A percentile compares a stretch with the other conserved stretches of the same genome.
Evolutionary conservation across 1,284 basidiomycete species (phyloP).

Genomic region (Cystobasidium sp.): DNA sequence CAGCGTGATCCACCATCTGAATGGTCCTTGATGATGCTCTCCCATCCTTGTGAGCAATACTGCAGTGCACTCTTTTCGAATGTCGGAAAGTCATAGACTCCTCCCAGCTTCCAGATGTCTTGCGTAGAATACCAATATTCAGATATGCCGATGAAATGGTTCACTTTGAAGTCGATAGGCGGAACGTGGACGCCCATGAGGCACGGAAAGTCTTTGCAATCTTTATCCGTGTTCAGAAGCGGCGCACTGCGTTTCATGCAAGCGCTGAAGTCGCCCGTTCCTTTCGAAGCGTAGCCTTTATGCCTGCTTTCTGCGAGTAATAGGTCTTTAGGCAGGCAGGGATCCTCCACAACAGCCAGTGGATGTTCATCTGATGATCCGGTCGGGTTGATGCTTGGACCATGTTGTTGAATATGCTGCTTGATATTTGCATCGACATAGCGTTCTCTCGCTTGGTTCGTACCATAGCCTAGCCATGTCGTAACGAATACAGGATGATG

Average conservation of each 20-base stretch:
- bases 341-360: slow-evolving; percentile 70
- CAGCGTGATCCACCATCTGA: slow-evolving; percentile 61
- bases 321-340: slow-evolving; percentile 84
- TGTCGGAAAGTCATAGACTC: slow-evolving; percentile 91
- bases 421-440: slow-evolving; percentile 74
- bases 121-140: slow-evolving; percentile 99
- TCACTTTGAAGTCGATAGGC: slow-evolving; percentile 58
- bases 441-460: slow-evolving; percentile 90
- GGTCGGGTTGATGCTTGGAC: slow-evolving; percentile 43
- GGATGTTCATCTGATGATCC: slow-evolving; percentile 43
- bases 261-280: slow-evolving; percentile 85
- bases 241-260: slow-evolving; percentile 77
- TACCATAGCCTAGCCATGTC: slow-evolving; percentile 97
- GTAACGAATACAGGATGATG: slow-evolving; percentile 94
- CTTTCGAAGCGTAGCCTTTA: slow-evolving; percentile 67
- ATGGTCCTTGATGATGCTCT: slow-evolving; percentile 71
- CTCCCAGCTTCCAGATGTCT: slow-evolving; percentile 86
- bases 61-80: slow-evolving; percentile 89
- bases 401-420: slow-evolving; percentile 57
- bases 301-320: slow-evolving; percentile 59
- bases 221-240: slow-evolving; percentile 81
- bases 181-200: slow-evolving; percentile 96
- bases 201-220: slow-evolving; percentile 83
- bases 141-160: slow-evolving; percentile 84
- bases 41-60: slow-evolving; percentile 84